phyloP scores from a whole-genome alignment of 208 protist species.

The Kentomonas sorsogonicus region DNA sequence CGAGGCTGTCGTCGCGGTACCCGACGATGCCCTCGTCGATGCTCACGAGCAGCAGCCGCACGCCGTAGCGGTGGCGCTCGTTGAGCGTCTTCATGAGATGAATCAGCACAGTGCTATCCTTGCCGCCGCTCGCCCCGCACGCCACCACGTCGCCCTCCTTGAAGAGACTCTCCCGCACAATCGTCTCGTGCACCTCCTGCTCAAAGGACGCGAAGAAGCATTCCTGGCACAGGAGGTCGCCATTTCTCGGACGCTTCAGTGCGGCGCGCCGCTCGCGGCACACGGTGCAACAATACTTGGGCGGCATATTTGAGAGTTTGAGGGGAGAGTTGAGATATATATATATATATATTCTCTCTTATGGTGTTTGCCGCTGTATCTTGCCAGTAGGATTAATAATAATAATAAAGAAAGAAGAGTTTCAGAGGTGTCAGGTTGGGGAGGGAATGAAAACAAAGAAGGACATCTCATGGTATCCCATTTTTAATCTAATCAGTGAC shows the following conservation, averaged over 20 bases:
- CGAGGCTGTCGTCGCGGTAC: conserved; percentile 97
- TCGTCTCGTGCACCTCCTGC: conserved; percentile 94
- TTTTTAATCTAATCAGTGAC: too few species aligned
- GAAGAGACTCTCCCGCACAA: conserved; percentile 90
- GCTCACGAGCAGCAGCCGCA: conserved; percentile 92
- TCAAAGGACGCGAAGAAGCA: conserved; percentile 96
- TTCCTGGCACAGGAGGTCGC: conserved; percentile 85
- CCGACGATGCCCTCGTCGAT: conserved; percentile 98
- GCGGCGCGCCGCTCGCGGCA: conserved; percentile 48
- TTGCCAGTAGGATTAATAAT: too few species aligned
- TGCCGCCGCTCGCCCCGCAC: conserved; percentile 95
- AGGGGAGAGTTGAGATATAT: background rate
- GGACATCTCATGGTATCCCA: too few species aligned
- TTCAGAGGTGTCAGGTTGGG: too few species aligned
- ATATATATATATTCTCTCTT: background rate
- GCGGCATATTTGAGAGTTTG: conserved; percentile 21
- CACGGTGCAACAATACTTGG: conserved; percentile 46
- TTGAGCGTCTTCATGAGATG: conserved; percentile 93
- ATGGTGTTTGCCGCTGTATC: too few species aligned
- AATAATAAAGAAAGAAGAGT: too few species aligned
- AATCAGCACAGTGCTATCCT: conserved; percentile 96
- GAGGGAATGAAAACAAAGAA: too few species aligned
- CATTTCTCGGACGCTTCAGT: conserved; percentile 89
- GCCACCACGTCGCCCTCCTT: conserved; percentile 87
- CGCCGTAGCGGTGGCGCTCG: conserved; percentile 87